A percentile compares a stretch with the other conserved stretches of the same genome.
phyloP scores from a whole-genome alignment of 179 eudicot species.

The Beta corolliflora region DNA sequence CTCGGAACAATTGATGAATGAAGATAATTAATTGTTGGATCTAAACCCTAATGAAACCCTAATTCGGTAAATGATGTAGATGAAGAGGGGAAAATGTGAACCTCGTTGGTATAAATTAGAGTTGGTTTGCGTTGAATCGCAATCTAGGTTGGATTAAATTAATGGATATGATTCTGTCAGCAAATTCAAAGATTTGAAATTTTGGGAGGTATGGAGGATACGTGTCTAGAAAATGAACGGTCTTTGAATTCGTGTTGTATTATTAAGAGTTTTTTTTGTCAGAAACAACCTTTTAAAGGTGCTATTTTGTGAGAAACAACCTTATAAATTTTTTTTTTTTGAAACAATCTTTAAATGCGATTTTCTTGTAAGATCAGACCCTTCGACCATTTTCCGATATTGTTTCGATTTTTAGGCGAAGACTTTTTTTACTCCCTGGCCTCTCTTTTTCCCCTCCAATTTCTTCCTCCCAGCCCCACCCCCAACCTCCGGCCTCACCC shows the following conservation, averaged over 20 bases:
- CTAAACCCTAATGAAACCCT: neutral
- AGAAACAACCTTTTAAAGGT: too few relatives aligned
- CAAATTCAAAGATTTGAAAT: constrained; percentile 2
- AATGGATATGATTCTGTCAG: neutral
- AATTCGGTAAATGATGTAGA: neutral
- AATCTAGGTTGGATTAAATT: neutral
- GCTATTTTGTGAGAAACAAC: too few relatives aligned
- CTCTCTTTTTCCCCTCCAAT: too few relatives aligned
- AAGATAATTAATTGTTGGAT: neutral
- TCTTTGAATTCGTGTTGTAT: neutral
- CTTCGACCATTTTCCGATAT: too few relatives aligned
- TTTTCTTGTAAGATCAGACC: too few relatives aligned
- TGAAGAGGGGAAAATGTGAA: neutral
- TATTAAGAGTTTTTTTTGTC: too few relatives aligned
- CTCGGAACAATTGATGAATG: neutral
- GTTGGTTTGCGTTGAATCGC: neutral
- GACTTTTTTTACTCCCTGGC: too few relatives aligned
- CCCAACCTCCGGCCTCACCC: too few relatives aligned
- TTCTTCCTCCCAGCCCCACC: too few relatives aligned
- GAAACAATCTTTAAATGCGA: too few relatives aligned
- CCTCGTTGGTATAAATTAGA: constrained; percentile 6
- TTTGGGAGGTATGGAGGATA: neutral
- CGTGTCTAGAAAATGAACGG: constrained; percentile 20
- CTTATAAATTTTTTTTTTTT: too few relatives aligned
- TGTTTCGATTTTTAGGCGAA: too few relatives aligned